Base-by-base conservation (phyloP, 2,329 filamentous ascomycete species). In the Claviceps purpurea region DNA sequence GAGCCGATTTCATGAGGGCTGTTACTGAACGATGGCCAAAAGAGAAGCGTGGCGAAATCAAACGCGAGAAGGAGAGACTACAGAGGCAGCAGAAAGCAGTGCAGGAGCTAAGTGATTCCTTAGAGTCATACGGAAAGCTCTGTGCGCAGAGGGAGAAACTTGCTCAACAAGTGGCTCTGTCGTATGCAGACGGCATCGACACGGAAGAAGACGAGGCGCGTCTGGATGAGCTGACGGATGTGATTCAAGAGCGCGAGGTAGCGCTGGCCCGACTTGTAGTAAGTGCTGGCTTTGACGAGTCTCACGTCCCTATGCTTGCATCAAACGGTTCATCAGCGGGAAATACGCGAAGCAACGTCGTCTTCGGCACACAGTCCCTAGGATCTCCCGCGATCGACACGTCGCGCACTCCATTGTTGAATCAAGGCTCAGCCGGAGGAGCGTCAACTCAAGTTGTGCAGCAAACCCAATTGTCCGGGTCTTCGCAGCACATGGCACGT, bases 201-300 rank as follows among this genome's bases (percentile, higher is more conserved):
- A 79, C 73, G 1, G 71, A 74, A 2, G 71, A 74, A 10, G 74
- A 77, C 22, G 77, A 81, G 57, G 59, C 62, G 38, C 69, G 66
- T 42, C 63, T 80, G 8, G 75, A 79, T 53, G 67, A 73, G 39
- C 59, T 81, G 40, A 70, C 70, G 11, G 68, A 68, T 48, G 60
- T 70, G 50, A 64, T 79, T 14, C 68, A 72, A 52, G 59, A 64
- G 40, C 69, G 69, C 54, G 75, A 77, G 56, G 61, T 65, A 22
- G 58, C 58, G 1, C 62, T 81, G 20, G 63, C 72, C 26, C 61
- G 61, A 44, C 63, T 64, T 16, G 65, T 81, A 0, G 54, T 68
- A 2, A 65, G 66, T n/a, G 71, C 71, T 7, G 74, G 71, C 2
- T 67, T 80, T 47, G 68, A 74, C 13, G 68, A 71, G 52, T 60